Percentiles rank a stretch among this genome's conserved stretches.
Conservation (phyloP, 2,329 filamentous ascomycete genomes). For the Trichophyton benhamiae region DNA sequence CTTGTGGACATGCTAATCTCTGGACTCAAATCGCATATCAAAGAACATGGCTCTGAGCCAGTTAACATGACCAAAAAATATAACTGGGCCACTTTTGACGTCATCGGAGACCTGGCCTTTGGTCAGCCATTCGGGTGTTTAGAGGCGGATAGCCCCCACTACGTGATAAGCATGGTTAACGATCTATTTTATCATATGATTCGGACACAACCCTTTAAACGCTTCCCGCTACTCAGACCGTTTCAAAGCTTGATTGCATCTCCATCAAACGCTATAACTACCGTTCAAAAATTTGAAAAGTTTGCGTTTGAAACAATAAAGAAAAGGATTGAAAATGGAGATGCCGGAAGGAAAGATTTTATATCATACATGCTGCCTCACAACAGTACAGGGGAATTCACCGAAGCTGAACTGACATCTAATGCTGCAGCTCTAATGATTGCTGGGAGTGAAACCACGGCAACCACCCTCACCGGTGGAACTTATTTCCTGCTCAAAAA, state of each 20-base stretch:
- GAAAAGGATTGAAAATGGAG: conserved; percentile 16
- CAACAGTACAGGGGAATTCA: conserved; percentile 20
- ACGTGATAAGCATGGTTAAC: not conserved
- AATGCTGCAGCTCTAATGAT: conserved; percentile 29
- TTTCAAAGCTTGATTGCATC: conserved; percentile 1
- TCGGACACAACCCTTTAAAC: not conserved
- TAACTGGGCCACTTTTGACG: conserved; percentile 27
- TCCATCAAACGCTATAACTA: not conserved
- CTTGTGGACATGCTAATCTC: conserved; percentile 22
- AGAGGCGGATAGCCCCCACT: conserved; percentile 16
- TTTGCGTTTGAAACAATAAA: conserved; percentile 17
- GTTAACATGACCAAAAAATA: conserved; percentile 25
- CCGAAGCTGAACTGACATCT: conserved; percentile 27
- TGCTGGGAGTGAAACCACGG: conserved; percentile 37
- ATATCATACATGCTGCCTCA: conserved; percentile 28
- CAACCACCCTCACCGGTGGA: conserved; percentile 29
- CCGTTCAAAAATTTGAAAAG: conserved; percentile 4
- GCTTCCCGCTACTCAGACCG: conserved; percentile 6
- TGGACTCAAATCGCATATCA: not conserved
- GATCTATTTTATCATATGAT: conserved; percentile 9
- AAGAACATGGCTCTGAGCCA: not conserved
- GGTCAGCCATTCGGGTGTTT: conserved; percentile 32
- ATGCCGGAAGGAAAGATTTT: conserved; percentile 26
- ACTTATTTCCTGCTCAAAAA: conserved; percentile 26
- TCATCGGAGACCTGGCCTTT: conserved; percentile 32